Conservation (phyloP, 345 rosid genomes). For the Eucalyptus pauciflora region DNA sequence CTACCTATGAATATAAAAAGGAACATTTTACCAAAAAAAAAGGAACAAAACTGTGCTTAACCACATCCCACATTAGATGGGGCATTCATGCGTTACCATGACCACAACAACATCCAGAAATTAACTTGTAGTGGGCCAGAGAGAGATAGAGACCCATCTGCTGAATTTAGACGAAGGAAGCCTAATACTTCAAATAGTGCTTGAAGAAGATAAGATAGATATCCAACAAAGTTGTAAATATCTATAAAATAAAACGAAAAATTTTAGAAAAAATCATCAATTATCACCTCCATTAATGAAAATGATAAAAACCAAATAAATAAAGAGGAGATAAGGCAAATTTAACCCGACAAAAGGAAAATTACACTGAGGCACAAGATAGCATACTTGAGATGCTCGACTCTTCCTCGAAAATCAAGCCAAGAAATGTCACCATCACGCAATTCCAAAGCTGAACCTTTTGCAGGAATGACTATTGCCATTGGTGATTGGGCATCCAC, state of each 20-base stretch:
- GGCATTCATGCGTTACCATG: not conserved
- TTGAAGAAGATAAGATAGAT: not conserved
- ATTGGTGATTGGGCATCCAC: conserved; percentile 78
- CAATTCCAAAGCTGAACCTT: conserved; percentile 40
- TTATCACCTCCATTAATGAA: not conserved
- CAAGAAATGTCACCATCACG: conserved; percentile 77
- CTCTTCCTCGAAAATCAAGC: conserved; percentile 58
- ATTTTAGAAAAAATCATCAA: not conserved
- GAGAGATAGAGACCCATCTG: not conserved
- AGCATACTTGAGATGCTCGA: conserved; percentile 38
- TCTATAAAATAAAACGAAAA: not conserved
- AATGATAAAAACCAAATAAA: not conserved
- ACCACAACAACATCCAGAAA: not conserved
- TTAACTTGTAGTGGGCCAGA: not conserved
- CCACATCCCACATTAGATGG: not conserved
- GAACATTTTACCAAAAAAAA: no score
- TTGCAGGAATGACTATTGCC: conserved; percentile 68
- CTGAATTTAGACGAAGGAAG: not conserved
- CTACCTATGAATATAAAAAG: not conserved
- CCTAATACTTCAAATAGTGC: not conserved
- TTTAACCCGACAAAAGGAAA: not conserved
- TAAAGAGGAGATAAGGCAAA: not conserved
- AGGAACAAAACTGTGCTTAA: not conserved
- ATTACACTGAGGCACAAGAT: not conserved
- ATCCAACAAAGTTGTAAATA: not conserved